Conservation (phyloP, 2,329 filamentous ascomycete species). For the Sporothrix protearum region DNA sequence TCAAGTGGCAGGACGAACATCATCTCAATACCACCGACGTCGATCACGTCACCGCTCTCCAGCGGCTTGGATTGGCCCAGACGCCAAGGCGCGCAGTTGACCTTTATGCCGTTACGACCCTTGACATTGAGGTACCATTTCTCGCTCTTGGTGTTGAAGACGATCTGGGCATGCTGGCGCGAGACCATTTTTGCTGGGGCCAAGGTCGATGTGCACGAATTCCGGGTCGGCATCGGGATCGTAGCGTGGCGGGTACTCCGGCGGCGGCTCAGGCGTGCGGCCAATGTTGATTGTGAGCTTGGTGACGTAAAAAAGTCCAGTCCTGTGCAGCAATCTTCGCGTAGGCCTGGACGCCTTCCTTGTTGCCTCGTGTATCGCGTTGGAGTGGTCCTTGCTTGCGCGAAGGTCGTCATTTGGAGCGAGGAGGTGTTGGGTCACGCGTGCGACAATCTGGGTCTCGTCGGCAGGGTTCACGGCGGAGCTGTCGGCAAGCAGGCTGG, state of each 20-base stretch:
- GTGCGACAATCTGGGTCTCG: constrained; percentile 55
- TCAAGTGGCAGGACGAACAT: constrained; percentile 92
- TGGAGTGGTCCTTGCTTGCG: constrained; percentile 60
- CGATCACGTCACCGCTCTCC: constrained; percentile 83
- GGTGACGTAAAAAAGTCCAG: constrained; percentile 82
- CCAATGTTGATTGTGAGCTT: constrained; percentile 74
- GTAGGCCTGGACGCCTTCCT: constrained; percentile 66
- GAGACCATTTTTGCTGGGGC: constrained; percentile 78
- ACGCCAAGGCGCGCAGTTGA: constrained; percentile 71
- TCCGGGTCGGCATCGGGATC: constrained; percentile 47
- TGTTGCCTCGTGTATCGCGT: constrained; percentile 60
- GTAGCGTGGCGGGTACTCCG: constrained; percentile 38
- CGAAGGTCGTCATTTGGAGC: constrained; percentile 49
- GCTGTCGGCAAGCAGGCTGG: constrained; percentile 43
- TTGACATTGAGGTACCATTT: constrained; percentile 84
- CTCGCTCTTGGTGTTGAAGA: constrained; percentile 63
- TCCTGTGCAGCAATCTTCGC: constrained; percentile 77
- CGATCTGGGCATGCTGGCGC: constrained; percentile 70
- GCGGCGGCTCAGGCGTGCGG: constrained; percentile 56
- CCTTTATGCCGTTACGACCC: constrained; percentile 83
- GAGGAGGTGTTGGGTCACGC: constrained; percentile 51
- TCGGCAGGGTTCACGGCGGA: constrained; percentile 43
- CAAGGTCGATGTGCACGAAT: constrained; percentile 79
- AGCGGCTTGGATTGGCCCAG: constrained; percentile 63
- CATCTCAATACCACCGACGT: constrained; percentile 93